Evolutionary conservation across 441 rosid genomes (phyloP), one percentile per base, ranked within the genome.

Genomic region (Aleurites moluccanus): DNA sequence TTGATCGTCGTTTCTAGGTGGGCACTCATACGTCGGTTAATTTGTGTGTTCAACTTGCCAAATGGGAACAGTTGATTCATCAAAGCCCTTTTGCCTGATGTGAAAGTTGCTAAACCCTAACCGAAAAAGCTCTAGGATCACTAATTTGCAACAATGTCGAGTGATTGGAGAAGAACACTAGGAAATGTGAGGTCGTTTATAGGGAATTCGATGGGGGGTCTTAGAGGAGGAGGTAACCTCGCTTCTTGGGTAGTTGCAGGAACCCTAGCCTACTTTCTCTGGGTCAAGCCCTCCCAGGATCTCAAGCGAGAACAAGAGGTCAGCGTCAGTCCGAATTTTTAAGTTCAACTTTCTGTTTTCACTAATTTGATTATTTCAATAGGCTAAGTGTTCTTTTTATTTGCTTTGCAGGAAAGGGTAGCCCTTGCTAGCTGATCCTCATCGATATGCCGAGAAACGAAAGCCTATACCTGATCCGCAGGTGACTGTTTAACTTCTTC

Each of bases 171-270:
- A 70, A 88, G 96, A 82, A 76, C 83, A 3, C 1, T 85, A 42
- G 94, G 96, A n/a, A 88, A 87, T 72, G 82, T 88, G 45, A 85
- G 92, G 76, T 85, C 94, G 1, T 90, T 92, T 64, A 27, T 89
- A 6, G 89, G 89, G 59, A 91, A 94, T 59, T 84, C 93, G 21
- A 80, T 85, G 91, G 97, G 98, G 56, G 98, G 98, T 27, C 86
- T 91, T 1, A 73, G 95, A 69, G 97, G 98, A 53, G 82, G 89
- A 44, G 77, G 80, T 72, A 94, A 77, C 69, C 67, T 90, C 5
- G 97, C 98, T 40, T 92, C 98, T 20, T 94, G 98, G 97, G 73
- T 82, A 27, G 94, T 94, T 38, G 97, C 96, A 2, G 97, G 97
- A 67, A 88, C 96, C 61, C 83, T 94, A 40, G 99, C 99, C 3